Base-by-base conservation (phyloP, 2,329 filamentous ascomycete species). In the Aspergillus pseudoviridinutans region DNA sequence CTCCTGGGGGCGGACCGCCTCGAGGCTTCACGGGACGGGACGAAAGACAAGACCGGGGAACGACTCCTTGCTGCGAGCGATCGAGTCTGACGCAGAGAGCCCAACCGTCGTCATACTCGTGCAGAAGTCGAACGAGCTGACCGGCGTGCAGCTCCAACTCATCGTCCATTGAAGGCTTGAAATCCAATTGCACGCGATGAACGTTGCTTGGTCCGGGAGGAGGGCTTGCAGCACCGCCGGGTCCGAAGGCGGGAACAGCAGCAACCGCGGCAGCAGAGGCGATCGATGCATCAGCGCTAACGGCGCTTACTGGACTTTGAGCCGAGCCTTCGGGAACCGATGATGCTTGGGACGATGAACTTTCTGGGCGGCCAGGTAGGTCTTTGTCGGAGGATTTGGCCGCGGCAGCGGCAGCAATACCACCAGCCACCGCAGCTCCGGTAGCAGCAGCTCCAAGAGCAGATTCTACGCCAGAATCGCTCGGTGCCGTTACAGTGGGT, bases 21-120 rank as follows among this genome's bases (percentile, higher is more conserved):
- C 92, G 88, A 50, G 92, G 91, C 80, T 95, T 97, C 61, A 97
- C 89, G 20, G 93, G 91, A 51, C 92, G 87, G 57, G 91, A 90
- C 14, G 94, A 97, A 51, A 99, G 82, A 77, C 94, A 99, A 41
- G 92, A 96, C 65, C 94, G 87, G 14, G 94, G 94, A 57, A 90
- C 91, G 53, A 97, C 94, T 79, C 94, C 94, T 79, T 97, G 92
- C 67, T 90, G 83, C 59, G 91, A 92, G 62, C 92, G 89, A 75
- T 97, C 92, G 67, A 97, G 87, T 63, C 88, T 89, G 65, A 92
- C 89, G 75, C 92, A 97, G 55, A 97, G 90, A 69, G 92, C 91
- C 94, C 94, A 99, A 68, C 94, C 94, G 76, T 99, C 94, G 71
- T 99, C 94, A 68, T 97, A 99, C 76, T 96, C 92, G 70, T 97